A percentile compares a stretch with the other conserved stretches of the same genome.
Evolutionary conservation across 768 basidiomycete species (phyloP).

Genomic region (Suillus paluster): DNA sequence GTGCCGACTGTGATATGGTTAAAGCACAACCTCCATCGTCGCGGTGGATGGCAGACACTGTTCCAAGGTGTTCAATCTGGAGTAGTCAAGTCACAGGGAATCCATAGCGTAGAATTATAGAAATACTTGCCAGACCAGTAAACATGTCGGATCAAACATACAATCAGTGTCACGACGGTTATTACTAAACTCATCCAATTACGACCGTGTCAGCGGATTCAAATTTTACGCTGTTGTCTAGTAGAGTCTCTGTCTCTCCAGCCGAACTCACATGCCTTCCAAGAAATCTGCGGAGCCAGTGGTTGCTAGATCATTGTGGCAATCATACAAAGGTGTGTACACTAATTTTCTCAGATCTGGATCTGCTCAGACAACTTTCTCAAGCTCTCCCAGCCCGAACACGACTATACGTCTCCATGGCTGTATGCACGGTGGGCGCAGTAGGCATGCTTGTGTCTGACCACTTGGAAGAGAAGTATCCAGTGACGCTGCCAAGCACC

Average conservation of each 20-base stretch:
- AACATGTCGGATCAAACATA: slow-evolving; percentile 55
- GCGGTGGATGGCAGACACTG: slow-evolving; percentile 62
- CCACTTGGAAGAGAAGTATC: slow-evolving; percentile 51
- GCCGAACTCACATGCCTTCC: background rate
- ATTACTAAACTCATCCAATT: background rate
- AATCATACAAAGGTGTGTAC: slow-evolving; percentile 47
- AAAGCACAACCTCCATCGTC: slow-evolving; percentile 83
- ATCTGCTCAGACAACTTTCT: slow-evolving; percentile 15
- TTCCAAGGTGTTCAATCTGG: slow-evolving; percentile 91
- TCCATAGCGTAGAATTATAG: background rate
- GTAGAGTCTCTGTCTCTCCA: background rate
- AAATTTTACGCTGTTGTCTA: background rate
- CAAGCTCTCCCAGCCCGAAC: slow-evolving; percentile 59
- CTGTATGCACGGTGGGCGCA: slow-evolving; percentile 49
- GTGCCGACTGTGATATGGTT: slow-evolving; percentile 68
- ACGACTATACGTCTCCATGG: slow-evolving; percentile 55
- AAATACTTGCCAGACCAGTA: slow-evolving; percentile 69
- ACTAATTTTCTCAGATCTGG: slow-evolving; percentile 9
- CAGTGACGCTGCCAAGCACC: slow-evolving; percentile 7
- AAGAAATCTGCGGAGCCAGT: slow-evolving; percentile 15
- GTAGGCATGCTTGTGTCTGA: slow-evolving; percentile 54
- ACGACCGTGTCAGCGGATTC: background rate
- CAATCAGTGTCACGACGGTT: background rate
- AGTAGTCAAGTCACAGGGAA: slow-evolving; percentile 13
- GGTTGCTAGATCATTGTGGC: slow-evolving; percentile 39